These are phyloP conservation scores for Pyrus pyrifolia DNA, from an alignment of 306 rosid species.

Conservation along the genomic window DNA sequence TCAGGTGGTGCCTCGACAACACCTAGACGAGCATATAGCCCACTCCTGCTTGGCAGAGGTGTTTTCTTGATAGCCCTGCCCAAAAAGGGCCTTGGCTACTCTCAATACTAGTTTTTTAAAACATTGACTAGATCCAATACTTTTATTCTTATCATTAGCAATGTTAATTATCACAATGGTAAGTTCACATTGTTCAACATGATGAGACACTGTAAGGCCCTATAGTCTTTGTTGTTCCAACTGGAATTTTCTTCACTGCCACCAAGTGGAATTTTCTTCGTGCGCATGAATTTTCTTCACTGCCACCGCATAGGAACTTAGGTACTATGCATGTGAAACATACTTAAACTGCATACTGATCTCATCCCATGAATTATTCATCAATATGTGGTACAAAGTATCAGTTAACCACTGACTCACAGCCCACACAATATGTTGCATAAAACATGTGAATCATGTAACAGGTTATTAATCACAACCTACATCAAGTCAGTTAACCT, in stretches of 20 bases:
- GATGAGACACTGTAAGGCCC: not conserved
- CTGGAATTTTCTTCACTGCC: not conserved
- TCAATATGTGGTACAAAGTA: not conserved
- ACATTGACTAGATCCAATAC: not conserved
- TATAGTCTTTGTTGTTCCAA: not conserved
- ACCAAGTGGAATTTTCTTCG: not conserved
- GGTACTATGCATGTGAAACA: not conserved
- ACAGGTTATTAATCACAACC: no score
- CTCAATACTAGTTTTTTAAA: no score
- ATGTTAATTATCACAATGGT: not conserved
- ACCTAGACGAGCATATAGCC: no score
- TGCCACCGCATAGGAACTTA: not conserved
- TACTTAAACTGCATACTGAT: not conserved
- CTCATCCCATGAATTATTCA: not conserved
- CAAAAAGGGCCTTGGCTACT: no score
- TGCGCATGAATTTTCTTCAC: no score
- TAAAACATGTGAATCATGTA: no score
- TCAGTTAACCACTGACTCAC: not conserved
- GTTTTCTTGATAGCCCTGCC: no score
- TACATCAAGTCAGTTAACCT: no score
- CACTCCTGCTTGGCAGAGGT: no score
- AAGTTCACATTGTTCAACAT: not conserved
- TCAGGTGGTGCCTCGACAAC: no score
- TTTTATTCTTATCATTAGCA: not conserved
- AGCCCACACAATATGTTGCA: not conserved